A percentile compares a stretch with the other conserved stretches of the same genome.
Evolutionary conservation across 495 filamentous ascomycete species (phyloP).

Genomic region (Mytilinidion resinicola): DNA sequence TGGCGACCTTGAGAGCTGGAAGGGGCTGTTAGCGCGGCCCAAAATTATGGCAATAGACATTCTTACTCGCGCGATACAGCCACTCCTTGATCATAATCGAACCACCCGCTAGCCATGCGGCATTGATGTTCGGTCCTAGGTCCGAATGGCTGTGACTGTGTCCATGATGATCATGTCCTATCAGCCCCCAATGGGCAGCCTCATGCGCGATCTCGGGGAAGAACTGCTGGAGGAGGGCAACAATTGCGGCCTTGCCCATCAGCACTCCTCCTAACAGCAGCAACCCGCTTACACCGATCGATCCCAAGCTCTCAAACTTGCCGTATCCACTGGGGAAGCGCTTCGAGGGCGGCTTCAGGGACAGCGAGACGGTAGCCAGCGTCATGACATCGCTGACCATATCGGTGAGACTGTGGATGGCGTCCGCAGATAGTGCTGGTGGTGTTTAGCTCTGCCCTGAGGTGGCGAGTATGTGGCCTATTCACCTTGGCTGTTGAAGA

Average conservation of each 20-base stretch:
- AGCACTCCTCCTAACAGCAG: conserved; percentile 80
- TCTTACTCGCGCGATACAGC: conserved; percentile 91
- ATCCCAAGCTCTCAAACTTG: conserved; percentile 94
- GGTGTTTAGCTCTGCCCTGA: conserved; percentile 6
- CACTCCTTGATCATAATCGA: conserved; percentile 93
- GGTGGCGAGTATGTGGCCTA: neutral
- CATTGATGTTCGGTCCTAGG: conserved; percentile 75
- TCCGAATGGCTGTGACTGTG: conserved; percentile 50
- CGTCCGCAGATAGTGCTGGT: conserved; percentile 78
- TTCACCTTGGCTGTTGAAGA: conserved; percentile 76
- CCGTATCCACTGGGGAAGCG: conserved; percentile 87
- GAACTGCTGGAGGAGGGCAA: conserved; percentile 71
- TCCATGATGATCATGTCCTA: conserved; percentile 55
- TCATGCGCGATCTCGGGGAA: conserved; percentile 64
- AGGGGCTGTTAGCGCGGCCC: conserved; percentile 18
- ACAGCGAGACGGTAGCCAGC: conserved; percentile 86
- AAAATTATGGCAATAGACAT: conserved; percentile 1
- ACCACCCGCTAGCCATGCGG: conserved; percentile 89
- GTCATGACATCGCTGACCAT: conserved; percentile 92
- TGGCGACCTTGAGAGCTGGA: conserved; percentile 91
- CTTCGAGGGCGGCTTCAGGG: conserved; percentile 70
- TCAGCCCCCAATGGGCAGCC: conserved; percentile 54
- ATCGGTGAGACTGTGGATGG: conserved; percentile 90
- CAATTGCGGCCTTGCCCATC: conserved; percentile 75
- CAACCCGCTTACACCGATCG: conserved; percentile 84